Percentiles rank a stretch among this genome's conserved stretches.
Evolutionary conservation across 2,329 filamentous ascomycete genomes (phyloP).

Genomic region (Exophiala oligosperma): DNA sequence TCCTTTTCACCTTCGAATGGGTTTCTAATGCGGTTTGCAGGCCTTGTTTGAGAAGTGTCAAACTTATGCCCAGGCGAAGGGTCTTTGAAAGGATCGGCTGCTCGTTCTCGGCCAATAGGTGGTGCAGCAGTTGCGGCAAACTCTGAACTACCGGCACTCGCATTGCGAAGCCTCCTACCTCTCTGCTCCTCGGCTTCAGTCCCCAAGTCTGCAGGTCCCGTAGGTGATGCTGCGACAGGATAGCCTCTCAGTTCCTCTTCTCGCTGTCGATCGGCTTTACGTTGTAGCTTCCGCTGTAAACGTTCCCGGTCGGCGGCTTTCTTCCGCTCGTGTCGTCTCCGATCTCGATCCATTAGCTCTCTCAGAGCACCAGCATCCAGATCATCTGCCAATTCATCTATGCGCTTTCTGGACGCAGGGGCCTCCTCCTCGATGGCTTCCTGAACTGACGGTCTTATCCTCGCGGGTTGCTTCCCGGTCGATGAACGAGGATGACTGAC

Average conservation of each 20-base stretch:
- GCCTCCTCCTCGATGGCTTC: constrained; percentile 60
- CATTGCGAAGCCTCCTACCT: constrained; percentile 3
- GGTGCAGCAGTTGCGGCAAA: constrained; percentile 1
- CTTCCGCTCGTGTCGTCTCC: constrained; percentile 75
- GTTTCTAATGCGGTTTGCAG: constrained; percentile 23
- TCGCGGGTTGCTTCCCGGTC: constrained; percentile 38
- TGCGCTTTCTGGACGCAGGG: constrained; percentile 60
- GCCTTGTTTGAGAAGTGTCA: not conserved
- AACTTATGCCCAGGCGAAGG: not conserved
- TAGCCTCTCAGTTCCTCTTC: constrained; percentile 52
- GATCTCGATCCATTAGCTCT: constrained; percentile 87
- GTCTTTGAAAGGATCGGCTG: constrained; percentile 21
- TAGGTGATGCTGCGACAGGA: not conserved
- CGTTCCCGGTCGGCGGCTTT: constrained; percentile 67
- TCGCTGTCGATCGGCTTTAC: constrained; percentile 55
- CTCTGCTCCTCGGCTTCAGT: constrained; percentile 44
- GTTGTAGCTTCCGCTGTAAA: constrained; percentile 49
- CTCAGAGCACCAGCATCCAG: constrained; percentile 81
- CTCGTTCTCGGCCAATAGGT: not conserved
- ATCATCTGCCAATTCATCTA: constrained; percentile 75
- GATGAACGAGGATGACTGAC: constrained; percentile 64
- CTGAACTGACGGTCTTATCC: constrained; percentile 24
- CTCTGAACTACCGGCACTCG: constrained; percentile 15
- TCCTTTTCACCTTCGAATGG: constrained; percentile 31
- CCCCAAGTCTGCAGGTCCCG: constrained; percentile 49